Evolutionary conservation across 345 rosid species (phyloP).

Genomic region (Citrus trifoliata): DNA sequence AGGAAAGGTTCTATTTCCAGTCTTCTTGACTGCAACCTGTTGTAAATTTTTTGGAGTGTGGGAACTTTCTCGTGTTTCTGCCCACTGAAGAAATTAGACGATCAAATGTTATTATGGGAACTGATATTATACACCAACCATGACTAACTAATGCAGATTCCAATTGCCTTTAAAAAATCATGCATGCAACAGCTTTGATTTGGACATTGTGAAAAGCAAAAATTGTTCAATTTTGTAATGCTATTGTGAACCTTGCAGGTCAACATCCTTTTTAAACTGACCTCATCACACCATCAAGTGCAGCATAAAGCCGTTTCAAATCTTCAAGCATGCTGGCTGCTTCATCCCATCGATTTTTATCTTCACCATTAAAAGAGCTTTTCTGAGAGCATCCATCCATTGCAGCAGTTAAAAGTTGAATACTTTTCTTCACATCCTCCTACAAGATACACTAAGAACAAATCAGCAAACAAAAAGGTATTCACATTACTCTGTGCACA

Average conservation of each 20-base stretch:
- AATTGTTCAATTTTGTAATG: not conserved
- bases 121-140: not conserved
- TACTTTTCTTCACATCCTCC: slow-evolving; percentile 9
- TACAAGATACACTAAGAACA: not conserved
- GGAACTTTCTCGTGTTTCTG: slow-evolving; percentile 6
- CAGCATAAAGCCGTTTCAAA: not conserved
- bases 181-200: not conserved
- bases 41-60: slow-evolving; percentile 11
- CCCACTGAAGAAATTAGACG: slow-evolving; percentile 7
- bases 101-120: not conserved
- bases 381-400: not conserved
- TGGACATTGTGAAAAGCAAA: not conserved
- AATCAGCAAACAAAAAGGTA: not conserved
- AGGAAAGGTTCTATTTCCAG: slow-evolving; percentile 9
- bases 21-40: slow-evolving; percentile 15
- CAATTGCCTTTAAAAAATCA: not conserved
- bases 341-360: not conserved
- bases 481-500: not conserved
- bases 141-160: not conserved
- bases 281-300: not conserved
- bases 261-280: not conserved
- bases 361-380: not conserved
- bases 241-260: not conserved
- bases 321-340: slow-evolving; percentile 6
- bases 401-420: slow-evolving; percentile 12